Conservation (phyloP, 768 basidiomycete species). For the Tubosaeta sp. region DNA sequence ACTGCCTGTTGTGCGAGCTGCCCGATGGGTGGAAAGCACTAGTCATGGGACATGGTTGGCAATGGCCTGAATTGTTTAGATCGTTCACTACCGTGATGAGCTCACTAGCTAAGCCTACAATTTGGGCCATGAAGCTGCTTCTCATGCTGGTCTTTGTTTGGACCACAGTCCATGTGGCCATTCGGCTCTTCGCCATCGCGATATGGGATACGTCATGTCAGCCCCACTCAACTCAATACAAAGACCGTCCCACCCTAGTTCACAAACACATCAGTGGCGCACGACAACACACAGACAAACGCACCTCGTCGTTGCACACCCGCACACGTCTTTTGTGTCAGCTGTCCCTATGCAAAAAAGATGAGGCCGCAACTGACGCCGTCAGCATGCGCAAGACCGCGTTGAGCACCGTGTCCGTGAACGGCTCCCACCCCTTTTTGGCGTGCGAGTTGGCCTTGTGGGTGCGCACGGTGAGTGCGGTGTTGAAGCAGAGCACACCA, state of each 20-base stretch:
- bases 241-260: constrained; percentile 34
- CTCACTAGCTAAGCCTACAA: too few relatives aligned
- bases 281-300: constrained; percentile 6
- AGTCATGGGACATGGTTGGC: constrained; percentile 21
- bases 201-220: constrained; percentile 27
- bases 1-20: constrained; percentile 50
- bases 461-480: constrained; percentile 72
- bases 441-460: constrained; percentile 73
- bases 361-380: constrained; percentile 49
- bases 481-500: constrained; percentile 37
- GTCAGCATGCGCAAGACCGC: constrained; percentile 39
- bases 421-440: constrained; percentile 76
- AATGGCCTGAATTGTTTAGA: too few relatives aligned
- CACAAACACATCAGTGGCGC: not conserved
- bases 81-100: too few relatives aligned
- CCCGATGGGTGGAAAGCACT: constrained; percentile 58
- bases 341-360: constrained; percentile 79
- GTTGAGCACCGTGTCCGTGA: constrained; percentile 66
- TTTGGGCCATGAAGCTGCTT: too few relatives aligned
- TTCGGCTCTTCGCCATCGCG: too few relatives aligned
- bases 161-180: too few relatives aligned
- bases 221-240: not conserved
- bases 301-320: constrained; percentile 57
- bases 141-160: too few relatives aligned
- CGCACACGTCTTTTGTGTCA: constrained; percentile 64